Evolutionary conservation across 768 basidiomycete genomes (phyloP), one percentile per base, ranked within the genome.

Genomic region (Pleurotus citrinopileatus): DNA sequence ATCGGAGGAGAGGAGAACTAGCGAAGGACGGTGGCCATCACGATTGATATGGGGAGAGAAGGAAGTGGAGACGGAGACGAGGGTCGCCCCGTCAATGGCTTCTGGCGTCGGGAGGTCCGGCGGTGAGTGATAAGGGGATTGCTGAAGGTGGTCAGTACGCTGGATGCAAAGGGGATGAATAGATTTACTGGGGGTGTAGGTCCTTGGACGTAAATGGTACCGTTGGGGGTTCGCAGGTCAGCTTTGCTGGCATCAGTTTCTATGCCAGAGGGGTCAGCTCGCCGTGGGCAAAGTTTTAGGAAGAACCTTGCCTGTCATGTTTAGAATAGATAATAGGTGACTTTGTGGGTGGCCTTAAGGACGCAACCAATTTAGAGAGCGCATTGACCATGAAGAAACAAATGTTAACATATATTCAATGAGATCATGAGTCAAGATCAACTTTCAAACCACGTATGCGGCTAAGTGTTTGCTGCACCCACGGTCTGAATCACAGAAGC

Each of bases 21-120:
- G 60, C 63, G 92, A 86, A 0, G 87, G 82, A 2, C 75, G 73
- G n/a, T 76, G 64, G 0, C 78, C 61, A 29, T 80, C 73, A 57
- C 79, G 77, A 54, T 82, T 79, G 2, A 86, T 81, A 27, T 80
- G 82, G 1, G 90, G 89, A 62, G 80, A 85, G 69, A 92, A 93
- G 0, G 88, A 88, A 22, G 91, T 93, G 15, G 89, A 91, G 32
- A 93, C 82, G 2, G 89, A 89, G 52, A 92, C 84, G 48, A 76
- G 70, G 3, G 74, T 70, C 42, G 67, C 78, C 19, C 42, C 59
- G 20, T 75, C 70, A n/a, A 56, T 58, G 1, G 15, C 29, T 1
- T 8, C n/a, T 25, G 32, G 32, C 2, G 32, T 34, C 10, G 32
- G 3, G 10, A 34, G n/a, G 32, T 34, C 32, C 7, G 32, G n/a